phyloP scores from a whole-genome alignment of 345 rosid species.

The Sonneratia caseolaris region DNA sequence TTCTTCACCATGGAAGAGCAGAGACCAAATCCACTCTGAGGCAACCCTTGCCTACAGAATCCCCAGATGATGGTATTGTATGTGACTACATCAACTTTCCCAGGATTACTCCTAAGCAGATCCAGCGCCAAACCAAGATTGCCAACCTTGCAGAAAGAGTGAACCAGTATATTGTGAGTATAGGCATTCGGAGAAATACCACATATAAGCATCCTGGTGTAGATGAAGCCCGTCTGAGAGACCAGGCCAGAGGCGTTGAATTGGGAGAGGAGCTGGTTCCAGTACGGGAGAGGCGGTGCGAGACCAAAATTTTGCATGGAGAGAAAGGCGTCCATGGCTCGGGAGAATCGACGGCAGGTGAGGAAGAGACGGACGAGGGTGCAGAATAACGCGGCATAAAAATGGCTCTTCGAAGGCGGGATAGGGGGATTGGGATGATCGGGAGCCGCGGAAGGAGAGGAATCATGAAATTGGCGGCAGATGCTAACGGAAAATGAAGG shows the following conservation, averaged over 20 bases:
- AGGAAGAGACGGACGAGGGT: slow-evolving; percentile 62
- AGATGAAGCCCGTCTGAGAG: slow-evolving; percentile 57
- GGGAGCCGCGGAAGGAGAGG: neutral
- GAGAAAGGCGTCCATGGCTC: slow-evolving; percentile 47
- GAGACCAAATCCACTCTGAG: slow-evolving; percentile 43
- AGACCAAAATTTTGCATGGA: slow-evolving; percentile 45
- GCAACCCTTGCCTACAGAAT: slow-evolving; percentile 58
- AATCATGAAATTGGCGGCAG: neutral
- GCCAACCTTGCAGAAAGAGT: slow-evolving; percentile 73
- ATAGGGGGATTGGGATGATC: neutral
- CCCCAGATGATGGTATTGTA: slow-evolving; percentile 80
- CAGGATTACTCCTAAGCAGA: slow-evolving; percentile 37
- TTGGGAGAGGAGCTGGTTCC: slow-evolving; percentile 51
- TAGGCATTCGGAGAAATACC: slow-evolving; percentile 51
- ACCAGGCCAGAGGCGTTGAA: slow-evolving; percentile 54
- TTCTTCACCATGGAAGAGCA: slow-evolving; percentile 72
- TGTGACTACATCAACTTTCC: slow-evolving; percentile 47
- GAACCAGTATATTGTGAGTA: slow-evolving; percentile 63
- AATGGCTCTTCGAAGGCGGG: slow-evolving; percentile 20
- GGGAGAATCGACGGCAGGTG: slow-evolving; percentile 46
- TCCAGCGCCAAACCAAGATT: slow-evolving; percentile 40
- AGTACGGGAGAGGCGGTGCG: slow-evolving; percentile 35
- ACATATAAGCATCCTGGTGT: slow-evolving; percentile 55
- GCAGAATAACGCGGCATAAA: slow-evolving; percentile 57
- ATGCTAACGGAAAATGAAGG: neutral